Base-by-base conservation (phyloP, 805 yeast species). In the Wickerhamiella musiphila region DNA sequence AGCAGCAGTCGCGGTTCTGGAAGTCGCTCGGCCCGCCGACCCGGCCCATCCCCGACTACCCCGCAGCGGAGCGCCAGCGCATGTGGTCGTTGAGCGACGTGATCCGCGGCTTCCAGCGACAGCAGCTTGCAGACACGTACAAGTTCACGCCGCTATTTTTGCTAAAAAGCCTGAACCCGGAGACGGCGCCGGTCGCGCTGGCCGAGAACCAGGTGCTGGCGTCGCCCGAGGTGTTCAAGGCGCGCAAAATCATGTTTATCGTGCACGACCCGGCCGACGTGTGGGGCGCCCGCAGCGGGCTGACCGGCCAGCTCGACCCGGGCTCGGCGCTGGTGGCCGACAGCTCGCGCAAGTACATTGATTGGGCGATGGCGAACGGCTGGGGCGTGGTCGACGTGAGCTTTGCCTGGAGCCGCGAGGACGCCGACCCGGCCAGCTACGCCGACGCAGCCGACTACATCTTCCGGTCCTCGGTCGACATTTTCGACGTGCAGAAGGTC, bases 261-360 rank as follows among this genome's bases (percentile, higher is more conserved):
- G 70, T 84, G 13, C 96, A 84, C 53, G 96, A 84, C 47, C 81
- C 95, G 3, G 79, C 94, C 5, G 84, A 82, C 37, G 65, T 90
- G 5, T 83, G 94, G 93, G 93, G 92, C 2, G 83, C 82, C 49
- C 79, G 93, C 0, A 53, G 73, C 4, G 24, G 11, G 6, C 35
- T 41, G 9, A 70, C 78, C 7, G 96, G 96, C 6, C 62, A 68
- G 31, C 67, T 86, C 23, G 81, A 79, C 40, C 62, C 83, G 11
- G 65, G 69, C 28, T 67, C 77, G 1, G 72, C 93, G 2, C 66
- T 78, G 3, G 66, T 82, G 14, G 68, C 78, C 27, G 94, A 83
- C 45, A 73, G 81, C 26, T 73, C 86, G 1, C 49, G 70, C 21
- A 67, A 68, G 43, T 65, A 82, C 35, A 66, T 83, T 6, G 70